Percentiles rank a stretch among this genome's conserved stretches.
Evolutionary conservation across 2,329 filamentous ascomycete species (phyloP).

Genomic region (Monosporascus sp.): DNA sequence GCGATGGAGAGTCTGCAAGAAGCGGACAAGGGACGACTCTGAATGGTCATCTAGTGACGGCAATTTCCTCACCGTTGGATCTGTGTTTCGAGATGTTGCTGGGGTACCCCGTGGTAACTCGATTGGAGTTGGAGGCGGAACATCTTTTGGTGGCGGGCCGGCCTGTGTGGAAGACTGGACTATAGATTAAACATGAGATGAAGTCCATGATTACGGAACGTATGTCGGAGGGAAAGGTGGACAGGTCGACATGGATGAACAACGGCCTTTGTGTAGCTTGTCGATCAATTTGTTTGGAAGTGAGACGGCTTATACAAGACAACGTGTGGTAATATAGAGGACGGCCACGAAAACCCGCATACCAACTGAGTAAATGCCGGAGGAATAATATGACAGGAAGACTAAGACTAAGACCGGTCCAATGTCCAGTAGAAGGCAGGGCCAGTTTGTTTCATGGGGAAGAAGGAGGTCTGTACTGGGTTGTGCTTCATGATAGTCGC

Average conservation of each 20-base stretch:
- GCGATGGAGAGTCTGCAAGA: conserved; percentile 51
- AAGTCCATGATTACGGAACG: conserved; percentile 2
- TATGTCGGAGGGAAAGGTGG: too few relatives aligned
- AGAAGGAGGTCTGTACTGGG: background rate
- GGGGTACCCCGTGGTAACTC: conserved; percentile 42
- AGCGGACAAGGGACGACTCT: conserved; percentile 37
- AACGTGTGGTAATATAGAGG: too few relatives aligned
- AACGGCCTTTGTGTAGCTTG: too few relatives aligned
- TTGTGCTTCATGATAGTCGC: background rate
- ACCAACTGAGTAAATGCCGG: too few relatives aligned
- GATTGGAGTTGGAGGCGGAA: conserved; percentile 53
- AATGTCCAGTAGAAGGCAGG: too few relatives aligned
- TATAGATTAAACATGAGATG: conserved; percentile 19
- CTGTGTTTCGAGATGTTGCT: conserved; percentile 11
- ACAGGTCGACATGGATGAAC: too few relatives aligned
- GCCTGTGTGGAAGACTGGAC: conserved; percentile 16
- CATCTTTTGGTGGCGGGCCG: conserved; percentile 38
- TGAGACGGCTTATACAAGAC: too few relatives aligned
- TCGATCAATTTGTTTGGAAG: too few relatives aligned
- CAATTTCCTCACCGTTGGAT: conserved; percentile 5
- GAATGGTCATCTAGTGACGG: conserved; percentile 7
- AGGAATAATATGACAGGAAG: too few relatives aligned
- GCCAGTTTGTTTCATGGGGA: background rate
- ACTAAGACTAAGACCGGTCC: too few relatives aligned
- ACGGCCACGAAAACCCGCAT: too few relatives aligned